Conservation (phyloP, 352 stramenopile species). For the Globisporangium spiculum region DNA sequence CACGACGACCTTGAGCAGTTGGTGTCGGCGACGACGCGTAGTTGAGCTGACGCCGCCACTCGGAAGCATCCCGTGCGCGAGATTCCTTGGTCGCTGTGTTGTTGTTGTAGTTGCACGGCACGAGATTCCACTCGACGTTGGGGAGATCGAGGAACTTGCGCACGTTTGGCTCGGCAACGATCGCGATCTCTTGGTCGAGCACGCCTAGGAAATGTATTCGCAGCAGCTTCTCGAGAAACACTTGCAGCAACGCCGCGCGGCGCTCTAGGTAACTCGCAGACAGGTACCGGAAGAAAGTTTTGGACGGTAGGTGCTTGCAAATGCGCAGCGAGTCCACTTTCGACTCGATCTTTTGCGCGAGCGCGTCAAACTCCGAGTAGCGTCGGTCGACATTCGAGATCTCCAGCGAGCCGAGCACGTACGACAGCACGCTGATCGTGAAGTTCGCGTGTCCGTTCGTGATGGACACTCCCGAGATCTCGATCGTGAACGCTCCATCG, state of each 20-base stretch:
- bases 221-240: slow-evolving; percentile 61
- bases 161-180: slow-evolving; percentile 63
- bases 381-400: slow-evolving; percentile 53
- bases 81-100: slow-evolving; percentile 27
- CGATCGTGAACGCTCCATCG: slow-evolving; percentile 64
- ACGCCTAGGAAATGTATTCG: slow-evolving; percentile 57
- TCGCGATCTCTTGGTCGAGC: slow-evolving; percentile 63
- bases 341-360: slow-evolving; percentile 45
- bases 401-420: slow-evolving; percentile 34
- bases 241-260: slow-evolving; percentile 52
- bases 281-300: slow-evolving; percentile 68
- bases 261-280: slow-evolving; percentile 58
- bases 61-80: neutral
- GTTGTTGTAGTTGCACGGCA: slow-evolving; percentile 9
- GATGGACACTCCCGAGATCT: slow-evolving; percentile 58
- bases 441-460: slow-evolving; percentile 47
- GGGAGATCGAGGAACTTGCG: slow-evolving; percentile 67
- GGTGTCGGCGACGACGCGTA: slow-evolving; percentile 26
- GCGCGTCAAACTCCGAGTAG: slow-evolving; percentile 67
- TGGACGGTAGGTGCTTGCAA: slow-evolving; percentile 54
- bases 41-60: slow-evolving; percentile 19
- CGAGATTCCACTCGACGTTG: slow-evolving; percentile 66
- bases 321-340: slow-evolving; percentile 56
- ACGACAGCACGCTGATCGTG: slow-evolving; percentile 63
- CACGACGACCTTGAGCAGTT: slow-evolving; percentile 12